A percentile compares a stretch with the other conserved stretches of the same genome.
phyloP scores from a whole-genome alignment of 192 early-diverging fungal species.

The Helicostylum pulchrum region DNA sequence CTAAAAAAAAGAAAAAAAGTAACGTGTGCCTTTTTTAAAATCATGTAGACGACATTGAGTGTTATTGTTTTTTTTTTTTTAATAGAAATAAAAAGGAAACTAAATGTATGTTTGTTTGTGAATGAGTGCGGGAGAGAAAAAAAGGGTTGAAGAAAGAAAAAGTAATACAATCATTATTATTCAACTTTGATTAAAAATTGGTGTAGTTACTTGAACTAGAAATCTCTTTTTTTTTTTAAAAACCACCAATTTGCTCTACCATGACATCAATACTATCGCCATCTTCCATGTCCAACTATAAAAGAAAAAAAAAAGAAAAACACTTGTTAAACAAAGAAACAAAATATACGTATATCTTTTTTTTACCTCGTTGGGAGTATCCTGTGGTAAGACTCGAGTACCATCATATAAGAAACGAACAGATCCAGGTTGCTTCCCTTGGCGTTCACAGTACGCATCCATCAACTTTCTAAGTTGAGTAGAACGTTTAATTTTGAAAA shows the following conservation, averaged over 20 bases:
- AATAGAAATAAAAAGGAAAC: neutral
- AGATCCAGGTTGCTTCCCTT: constrained; percentile 72
- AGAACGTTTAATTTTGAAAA: constrained; percentile 94
- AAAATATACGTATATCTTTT: neutral
- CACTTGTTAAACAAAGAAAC: neutral
- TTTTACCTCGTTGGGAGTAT: constrained; percentile 82
- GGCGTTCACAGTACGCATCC: constrained; percentile 89
- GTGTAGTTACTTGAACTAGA: too few species aligned
- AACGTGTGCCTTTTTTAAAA: too few species aligned
- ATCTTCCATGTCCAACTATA: constrained; percentile 91
- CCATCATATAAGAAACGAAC: constrained; percentile 95
- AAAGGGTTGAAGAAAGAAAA: too few species aligned
- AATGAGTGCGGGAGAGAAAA: too few species aligned
- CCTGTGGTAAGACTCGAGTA: constrained; percentile 68
- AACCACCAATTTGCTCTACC: constrained; percentile 89
- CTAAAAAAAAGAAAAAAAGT: too few species aligned
- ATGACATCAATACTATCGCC: constrained; percentile 93
- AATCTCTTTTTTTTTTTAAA: neutral
- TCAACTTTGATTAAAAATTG: too few species aligned
- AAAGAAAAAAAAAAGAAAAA: neutral
- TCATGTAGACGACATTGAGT: too few species aligned
- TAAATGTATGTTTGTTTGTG: too few species aligned
- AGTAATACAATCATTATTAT: too few species aligned
- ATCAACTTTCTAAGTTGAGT: constrained; percentile 91
- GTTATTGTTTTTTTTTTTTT: neutral